A percentile compares a stretch with the other conserved stretches of the same genome.
These are phyloP conservation scores for Peribolospora baueri DNA, from an alignment of 768 basidiomycete genomes.

Conservation along the genomic window DNA sequence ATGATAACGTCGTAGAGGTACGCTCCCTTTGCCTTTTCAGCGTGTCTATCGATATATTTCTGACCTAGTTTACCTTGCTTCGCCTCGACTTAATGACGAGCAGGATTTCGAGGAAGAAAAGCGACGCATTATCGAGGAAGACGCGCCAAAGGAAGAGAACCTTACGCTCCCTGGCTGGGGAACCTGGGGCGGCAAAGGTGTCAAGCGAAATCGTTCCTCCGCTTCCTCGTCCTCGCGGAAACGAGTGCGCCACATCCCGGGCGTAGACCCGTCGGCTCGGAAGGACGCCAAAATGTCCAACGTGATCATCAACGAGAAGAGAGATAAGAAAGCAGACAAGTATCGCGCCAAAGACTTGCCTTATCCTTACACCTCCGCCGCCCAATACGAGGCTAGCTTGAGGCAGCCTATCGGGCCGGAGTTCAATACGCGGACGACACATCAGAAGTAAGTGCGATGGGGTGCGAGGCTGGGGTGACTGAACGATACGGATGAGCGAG, in stretches of 20 bases:
- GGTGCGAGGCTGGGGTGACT: no score
- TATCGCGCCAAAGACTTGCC: constrained; percentile 79
- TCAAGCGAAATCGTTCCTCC: constrained; percentile 26
- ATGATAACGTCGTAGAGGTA: constrained; percentile 83
- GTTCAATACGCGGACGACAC: constrained; percentile 61
- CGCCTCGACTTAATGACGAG: background rate
- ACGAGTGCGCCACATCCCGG: constrained; percentile 56
- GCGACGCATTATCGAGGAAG: constrained; percentile 50
- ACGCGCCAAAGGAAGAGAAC: constrained; percentile 70
- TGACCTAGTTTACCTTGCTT: background rate
- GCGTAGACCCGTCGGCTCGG: constrained; percentile 51
- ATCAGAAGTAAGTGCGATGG: constrained; percentile 10
- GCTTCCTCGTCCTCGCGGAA: constrained; percentile 35
- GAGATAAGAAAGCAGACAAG: constrained; percentile 76
- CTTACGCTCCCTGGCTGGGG: constrained; percentile 91
- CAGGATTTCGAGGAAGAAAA: constrained; percentile 76
- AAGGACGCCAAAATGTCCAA: constrained; percentile 64
- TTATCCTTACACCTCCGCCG: constrained; percentile 76
- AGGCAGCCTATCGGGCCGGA: constrained; percentile 60
- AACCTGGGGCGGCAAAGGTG: constrained; percentile 66
- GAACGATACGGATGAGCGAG: no score
- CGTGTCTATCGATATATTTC: background rate
- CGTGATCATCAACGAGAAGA: constrained; percentile 85
- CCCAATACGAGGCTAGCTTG: constrained; percentile 72
- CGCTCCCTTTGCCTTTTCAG: constrained; percentile 10